phyloP scores from a whole-genome alignment of 176 grass and related monocot species.

The Raddia distichophylla region DNA sequence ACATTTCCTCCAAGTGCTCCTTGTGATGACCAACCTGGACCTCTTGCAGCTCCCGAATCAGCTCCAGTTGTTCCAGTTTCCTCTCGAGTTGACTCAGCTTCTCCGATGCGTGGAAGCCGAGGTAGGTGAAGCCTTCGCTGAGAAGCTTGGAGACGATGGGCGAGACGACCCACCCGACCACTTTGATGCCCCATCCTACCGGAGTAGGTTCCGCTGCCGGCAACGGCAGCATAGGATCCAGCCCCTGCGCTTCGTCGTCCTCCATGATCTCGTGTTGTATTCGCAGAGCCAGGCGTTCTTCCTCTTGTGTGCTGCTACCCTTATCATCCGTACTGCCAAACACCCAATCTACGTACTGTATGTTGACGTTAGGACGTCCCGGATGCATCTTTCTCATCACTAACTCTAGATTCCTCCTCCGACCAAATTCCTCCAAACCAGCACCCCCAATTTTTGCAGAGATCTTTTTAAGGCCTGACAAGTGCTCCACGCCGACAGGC shows the following conservation, averaged over 20 bases:
- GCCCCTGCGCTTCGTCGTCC: too few relatives aligned
- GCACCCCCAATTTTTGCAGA: background rate
- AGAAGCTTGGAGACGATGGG: conserved; percentile 16
- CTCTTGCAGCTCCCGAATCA: background rate
- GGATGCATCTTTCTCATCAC: too few relatives aligned
- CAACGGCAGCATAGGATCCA: too few relatives aligned
- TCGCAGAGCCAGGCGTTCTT: too few relatives aligned
- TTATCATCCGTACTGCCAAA: too few relatives aligned
- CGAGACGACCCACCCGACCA: background rate
- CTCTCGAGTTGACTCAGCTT: conserved; percentile 19
- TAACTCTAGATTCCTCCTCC: too few relatives aligned
- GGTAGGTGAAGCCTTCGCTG: background rate
- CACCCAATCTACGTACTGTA: background rate
- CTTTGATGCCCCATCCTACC: background rate
- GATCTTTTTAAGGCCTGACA: background rate
- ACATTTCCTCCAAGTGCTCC: background rate
- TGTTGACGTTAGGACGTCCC: too few relatives aligned
- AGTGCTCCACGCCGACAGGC: background rate
- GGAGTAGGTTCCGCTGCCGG: too few relatives aligned
- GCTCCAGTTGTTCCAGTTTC: conserved; percentile 1
- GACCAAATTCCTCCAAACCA: background rate
- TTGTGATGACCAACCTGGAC: background rate
- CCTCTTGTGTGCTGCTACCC: too few relatives aligned
- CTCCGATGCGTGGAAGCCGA: background rate
- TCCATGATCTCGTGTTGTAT: too few relatives aligned